Percentiles rank a stretch among this genome's conserved stretches.
Conservation (phyloP, 163 green algal genomes). For the Chlorella variabilis region DNA sequence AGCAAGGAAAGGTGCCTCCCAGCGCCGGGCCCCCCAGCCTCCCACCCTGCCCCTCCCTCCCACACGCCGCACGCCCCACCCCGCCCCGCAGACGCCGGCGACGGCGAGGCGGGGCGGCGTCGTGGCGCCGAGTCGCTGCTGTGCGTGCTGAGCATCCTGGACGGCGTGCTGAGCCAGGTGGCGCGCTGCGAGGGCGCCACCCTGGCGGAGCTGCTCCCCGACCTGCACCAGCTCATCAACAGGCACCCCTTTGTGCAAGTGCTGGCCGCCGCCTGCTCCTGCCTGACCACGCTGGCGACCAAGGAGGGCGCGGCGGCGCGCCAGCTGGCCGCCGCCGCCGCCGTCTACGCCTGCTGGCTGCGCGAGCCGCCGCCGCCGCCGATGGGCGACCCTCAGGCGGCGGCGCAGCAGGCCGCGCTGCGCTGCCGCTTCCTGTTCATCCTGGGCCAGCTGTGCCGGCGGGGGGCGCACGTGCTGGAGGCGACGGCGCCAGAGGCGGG, state of each 20-base stretch:
- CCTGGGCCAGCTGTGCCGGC: slow-evolving; percentile 74
- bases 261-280: slow-evolving; percentile 59
- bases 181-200: slow-evolving; percentile 35
- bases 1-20: too few species aligned
- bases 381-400: not conserved
- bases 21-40: too few species aligned
- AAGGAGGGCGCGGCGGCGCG: slow-evolving; percentile 31
- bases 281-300: slow-evolving; percentile 58
- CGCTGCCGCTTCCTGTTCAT: slow-evolving; percentile 65
- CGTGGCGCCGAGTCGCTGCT: slow-evolving; percentile 63
- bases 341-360: slow-evolving; percentile 40
- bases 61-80: not conserved
- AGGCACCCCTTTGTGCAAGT: slow-evolving; percentile 68
- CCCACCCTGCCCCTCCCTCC: too few species aligned
- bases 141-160: slow-evolving; percentile 65
- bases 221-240: slow-evolving; percentile 67
- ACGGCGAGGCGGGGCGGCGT: slow-evolving; percentile 18
- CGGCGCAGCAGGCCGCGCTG: not conserved
- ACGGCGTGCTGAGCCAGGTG: slow-evolving; percentile 48
- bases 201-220: slow-evolving; percentile 34
- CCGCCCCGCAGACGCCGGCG: not conserved
- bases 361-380: slow-evolving; percentile 17
- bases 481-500: not conserved
- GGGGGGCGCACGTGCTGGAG: slow-evolving; percentile 56
- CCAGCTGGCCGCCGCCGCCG: slow-evolving; percentile 36